Base-by-base conservation (phyloP, 2,329 filamentous ascomycete genomes). In the Xylariaceae sp. region DNA sequence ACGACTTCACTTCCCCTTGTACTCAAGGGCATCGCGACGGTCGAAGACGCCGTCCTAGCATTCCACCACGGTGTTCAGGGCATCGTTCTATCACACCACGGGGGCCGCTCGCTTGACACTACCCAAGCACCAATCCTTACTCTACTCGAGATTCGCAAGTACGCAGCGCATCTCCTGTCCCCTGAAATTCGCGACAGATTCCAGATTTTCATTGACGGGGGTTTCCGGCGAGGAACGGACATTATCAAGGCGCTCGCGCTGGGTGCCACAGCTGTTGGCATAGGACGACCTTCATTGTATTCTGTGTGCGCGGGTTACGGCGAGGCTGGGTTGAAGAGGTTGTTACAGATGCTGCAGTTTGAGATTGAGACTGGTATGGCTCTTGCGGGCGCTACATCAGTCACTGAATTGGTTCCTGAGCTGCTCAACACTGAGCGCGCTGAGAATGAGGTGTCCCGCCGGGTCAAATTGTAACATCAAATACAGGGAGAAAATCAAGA, bases 101-200 rank as follows among this genome's bases (percentile, higher is more conserved):
- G 48, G n/a, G 79, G 79, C 3, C 65, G 79, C 22, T 75, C 76
- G 1, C 64, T 79, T 1, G 77, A 81, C 41, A 75, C 73, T 59
- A 57, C 74, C 59, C 61, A 61, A 22, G 71, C 75, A 1, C 69
- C 70, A 0, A 72, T 79, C 6, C 63, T 79, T 16, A 73, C 74
- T 1, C 64, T 79, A 0, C 58, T 79, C 2, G 76, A 79, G 52
- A 67, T 79, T 12, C 72, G 78, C 12, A 68, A 44, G 25, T 42
- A 48, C 34, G 41, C 36, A 60, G 36, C 63, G 65, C 8, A 42
- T 21, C 40, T 60, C 27, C 57, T 59, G 11, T 77, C 69, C 43
- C 75, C 75, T 0, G 70, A 76, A 46, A 67, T 74, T 1, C 74
- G 76, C 47, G 64, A 67, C 22, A 64, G 64, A 37, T 67, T 79